Percentiles rank a stretch among this genome's conserved stretches.
These are phyloP conservation scores for Bondarzewia mesenterica DNA, from an alignment of 1,284 basidiomycete species.

Conservation along the genomic window DNA sequence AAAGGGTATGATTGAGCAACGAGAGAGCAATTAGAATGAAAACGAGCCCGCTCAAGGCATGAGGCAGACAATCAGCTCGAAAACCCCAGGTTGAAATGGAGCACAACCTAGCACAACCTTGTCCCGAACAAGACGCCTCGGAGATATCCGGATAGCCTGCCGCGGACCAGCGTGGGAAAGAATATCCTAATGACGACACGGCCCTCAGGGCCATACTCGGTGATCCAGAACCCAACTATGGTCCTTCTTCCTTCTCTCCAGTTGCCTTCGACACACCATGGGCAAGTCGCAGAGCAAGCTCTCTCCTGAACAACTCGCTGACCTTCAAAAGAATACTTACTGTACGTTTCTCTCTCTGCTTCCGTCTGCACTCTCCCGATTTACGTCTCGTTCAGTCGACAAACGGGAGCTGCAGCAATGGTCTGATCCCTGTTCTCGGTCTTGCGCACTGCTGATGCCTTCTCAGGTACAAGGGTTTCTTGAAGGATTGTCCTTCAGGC, in stretches of 20 bases:
- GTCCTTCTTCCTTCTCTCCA: neutral
- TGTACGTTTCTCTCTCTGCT: slow-evolving; percentile 50
- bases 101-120: too few species aligned
- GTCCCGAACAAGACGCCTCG: neutral
- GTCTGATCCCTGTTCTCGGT: slow-evolving; percentile 30
- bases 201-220: too few species aligned
- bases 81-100: neutral
- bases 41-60: neutral
- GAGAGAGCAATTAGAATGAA: neutral
- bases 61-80: neutral
- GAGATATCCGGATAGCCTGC: neutral
- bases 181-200: neutral
- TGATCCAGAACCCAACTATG: neutral
- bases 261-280: slow-evolving; percentile 38
- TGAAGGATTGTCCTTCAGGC: slow-evolving; percentile 97
- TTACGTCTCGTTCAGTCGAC: slow-evolving; percentile 64
- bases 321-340: slow-evolving; percentile 98
- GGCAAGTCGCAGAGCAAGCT: slow-evolving; percentile 98
- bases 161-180: slow-evolving; percentile 1
- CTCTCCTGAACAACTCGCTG: slow-evolving; percentile 88
- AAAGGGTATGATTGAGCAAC: neutral
- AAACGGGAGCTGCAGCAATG: slow-evolving; percentile 99
- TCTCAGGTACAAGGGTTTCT: slow-evolving; percentile 94
- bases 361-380: slow-evolving; percentile 14
- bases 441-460: slow-evolving; percentile 7